Conservation (phyloP, 768 basidiomycete species). For the Lactifluus rugatus region DNA sequence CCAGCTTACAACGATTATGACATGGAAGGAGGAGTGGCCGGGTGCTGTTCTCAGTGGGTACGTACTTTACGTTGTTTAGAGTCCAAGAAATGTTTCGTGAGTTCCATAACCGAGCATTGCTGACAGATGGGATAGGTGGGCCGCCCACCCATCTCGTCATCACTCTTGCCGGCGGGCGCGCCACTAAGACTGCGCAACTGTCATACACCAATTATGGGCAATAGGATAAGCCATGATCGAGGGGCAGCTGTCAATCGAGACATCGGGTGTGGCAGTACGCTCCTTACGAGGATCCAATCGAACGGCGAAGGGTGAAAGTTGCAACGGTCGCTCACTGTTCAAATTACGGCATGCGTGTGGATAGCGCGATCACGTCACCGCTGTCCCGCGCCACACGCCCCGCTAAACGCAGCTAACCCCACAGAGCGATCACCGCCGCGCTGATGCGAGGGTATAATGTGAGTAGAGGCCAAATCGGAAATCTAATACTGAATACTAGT, state of each 20-base stretch:
- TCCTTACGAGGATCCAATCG: neutral
- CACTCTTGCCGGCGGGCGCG: neutral
- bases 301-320: neutral
- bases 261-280: neutral
- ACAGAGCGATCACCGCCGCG: neutral
- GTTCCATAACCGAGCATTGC: too few species aligned
- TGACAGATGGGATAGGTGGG: too few species aligned
- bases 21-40: too few species aligned
- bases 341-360: neutral
- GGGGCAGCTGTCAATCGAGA: neutral
- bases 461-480: too few species aligned
- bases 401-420: too few species aligned
- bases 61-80: too few species aligned
- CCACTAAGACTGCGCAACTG: neutral
- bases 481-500: too few species aligned
- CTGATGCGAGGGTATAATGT: neutral
- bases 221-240: neutral
- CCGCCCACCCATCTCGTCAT: too few species aligned
- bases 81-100: too few species aligned
- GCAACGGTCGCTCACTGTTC: too few species aligned
- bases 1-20: too few species aligned
- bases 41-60: too few species aligned
- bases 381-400: neutral
- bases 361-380: neutral
- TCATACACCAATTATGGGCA: neutral